Conservation (phyloP, 495 filamentous ascomycete species). For the Chaetomidium leptoderma region DNA sequence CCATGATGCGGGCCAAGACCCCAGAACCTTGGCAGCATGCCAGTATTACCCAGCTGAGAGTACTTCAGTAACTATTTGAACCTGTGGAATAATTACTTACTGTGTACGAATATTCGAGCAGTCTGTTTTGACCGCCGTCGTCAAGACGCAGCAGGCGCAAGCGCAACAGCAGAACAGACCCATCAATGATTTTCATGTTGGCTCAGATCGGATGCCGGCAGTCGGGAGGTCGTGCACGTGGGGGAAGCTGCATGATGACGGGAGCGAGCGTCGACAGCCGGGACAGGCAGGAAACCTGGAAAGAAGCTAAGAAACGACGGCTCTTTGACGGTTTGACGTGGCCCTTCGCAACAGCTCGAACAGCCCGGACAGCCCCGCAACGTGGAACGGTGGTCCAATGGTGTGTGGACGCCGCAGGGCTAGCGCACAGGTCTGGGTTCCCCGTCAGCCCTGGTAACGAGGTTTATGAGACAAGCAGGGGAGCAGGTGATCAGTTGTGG, state of each 20-base stretch:
- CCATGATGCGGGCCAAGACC: no score
- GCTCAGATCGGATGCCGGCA: background rate
- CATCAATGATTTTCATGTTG: no score
- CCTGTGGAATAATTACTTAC: no score
- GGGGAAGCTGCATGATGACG: background rate
- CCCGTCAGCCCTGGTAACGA: background rate
- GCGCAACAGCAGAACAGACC: no score
- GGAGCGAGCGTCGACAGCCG: background rate
- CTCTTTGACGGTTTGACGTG: background rate
- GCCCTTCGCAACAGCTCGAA: background rate
- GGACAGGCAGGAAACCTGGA: background rate
- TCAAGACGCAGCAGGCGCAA: no score
- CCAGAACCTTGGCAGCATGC: no score
- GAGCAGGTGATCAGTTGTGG: conserved; percentile 11
- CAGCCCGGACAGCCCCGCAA: background rate
- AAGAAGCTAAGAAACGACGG: background rate
- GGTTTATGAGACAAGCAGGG: conserved; percentile 4
- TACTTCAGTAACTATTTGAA: no score
- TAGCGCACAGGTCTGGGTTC: background rate
- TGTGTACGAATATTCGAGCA: no score
- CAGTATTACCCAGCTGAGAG: no score
- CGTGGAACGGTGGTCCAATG: background rate
- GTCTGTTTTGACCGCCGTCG: no score
- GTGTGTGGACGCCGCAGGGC: background rate
- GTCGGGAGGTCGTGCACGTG: background rate